phyloP scores from a whole-genome alignment of 2,329 filamentous ascomycete genomes.

The Colletotrichum tamarilloi region DNA sequence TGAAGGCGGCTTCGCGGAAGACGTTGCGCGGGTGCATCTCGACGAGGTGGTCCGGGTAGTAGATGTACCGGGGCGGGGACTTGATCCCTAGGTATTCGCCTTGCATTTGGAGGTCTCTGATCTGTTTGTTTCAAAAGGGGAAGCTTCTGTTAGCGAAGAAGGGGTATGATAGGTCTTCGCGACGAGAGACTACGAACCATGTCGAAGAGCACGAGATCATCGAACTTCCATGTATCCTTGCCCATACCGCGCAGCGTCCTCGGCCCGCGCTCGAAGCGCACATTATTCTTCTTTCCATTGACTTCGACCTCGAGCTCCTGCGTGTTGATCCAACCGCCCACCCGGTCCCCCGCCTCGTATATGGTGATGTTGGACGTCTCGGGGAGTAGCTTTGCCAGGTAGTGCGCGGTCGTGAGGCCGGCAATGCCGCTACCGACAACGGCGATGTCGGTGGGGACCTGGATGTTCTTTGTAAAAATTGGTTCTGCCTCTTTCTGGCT shows the following conservation, averaged over 20 bases:
- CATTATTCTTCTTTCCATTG: slow-evolving; percentile 63
- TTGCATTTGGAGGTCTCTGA: slow-evolving; percentile 26
- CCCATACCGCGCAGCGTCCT: slow-evolving; percentile 74
- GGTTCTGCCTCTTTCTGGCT: not conserved
- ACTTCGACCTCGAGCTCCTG: slow-evolving; percentile 67
- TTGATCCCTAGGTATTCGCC: slow-evolving; percentile 6
- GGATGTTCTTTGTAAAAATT: not conserved
- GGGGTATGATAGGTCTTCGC: slow-evolving; percentile 37
- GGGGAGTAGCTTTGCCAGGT: slow-evolving; percentile 76
- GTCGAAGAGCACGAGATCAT: slow-evolving; percentile 75
- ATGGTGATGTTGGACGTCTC: slow-evolving; percentile 76
- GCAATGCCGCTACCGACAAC: slow-evolving; percentile 87
- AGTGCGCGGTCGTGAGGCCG: slow-evolving; percentile 82
- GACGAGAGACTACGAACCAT: slow-evolving; percentile 64
- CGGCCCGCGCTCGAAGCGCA: slow-evolving; percentile 87
- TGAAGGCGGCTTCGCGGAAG: slow-evolving; percentile 46
- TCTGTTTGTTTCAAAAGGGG: not conserved
- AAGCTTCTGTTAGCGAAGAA: slow-evolving; percentile 25
- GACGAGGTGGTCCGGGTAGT: slow-evolving; percentile 81
- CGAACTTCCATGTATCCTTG: slow-evolving; percentile 55
- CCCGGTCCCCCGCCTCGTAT: slow-evolving; percentile 76
- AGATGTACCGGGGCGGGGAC: slow-evolving; percentile 73
- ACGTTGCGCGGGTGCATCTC: slow-evolving; percentile 12
- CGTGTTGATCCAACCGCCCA: slow-evolving; percentile 89
- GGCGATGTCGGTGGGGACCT: slow-evolving; percentile 60